Conservation (phyloP, 148 eudicot species). For the Cornus controversa region DNA sequence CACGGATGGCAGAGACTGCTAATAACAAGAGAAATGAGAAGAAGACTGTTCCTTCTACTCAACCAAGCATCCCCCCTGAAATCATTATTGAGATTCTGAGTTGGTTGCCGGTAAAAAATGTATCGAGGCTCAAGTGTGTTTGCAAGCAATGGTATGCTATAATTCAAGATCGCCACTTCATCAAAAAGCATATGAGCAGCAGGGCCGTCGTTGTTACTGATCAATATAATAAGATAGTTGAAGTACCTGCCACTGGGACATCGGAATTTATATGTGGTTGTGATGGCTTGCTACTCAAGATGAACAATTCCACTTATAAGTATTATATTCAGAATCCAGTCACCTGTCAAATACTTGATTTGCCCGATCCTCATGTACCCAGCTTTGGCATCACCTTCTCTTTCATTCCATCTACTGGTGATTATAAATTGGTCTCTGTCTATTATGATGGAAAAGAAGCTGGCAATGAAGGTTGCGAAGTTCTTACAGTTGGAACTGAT, state of each 20-base stretch:
- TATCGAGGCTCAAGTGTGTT: slow-evolving; percentile 6
- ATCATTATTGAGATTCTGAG: slow-evolving; percentile 16
- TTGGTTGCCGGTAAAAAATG: slow-evolving; percentile 12
- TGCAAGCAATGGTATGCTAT: slow-evolving; percentile 15
- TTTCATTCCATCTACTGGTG: not conserved
- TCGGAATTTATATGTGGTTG: not conserved
- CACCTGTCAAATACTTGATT: slow-evolving; percentile 5
- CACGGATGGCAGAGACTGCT: not conserved
- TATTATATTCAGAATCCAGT: slow-evolving; percentile 13
- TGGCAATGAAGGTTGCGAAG: not conserved
- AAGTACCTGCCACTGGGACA: not conserved
- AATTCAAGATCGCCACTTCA: not conserved
- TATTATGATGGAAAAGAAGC: not conserved
- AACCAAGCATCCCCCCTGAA: slow-evolving; percentile 5
- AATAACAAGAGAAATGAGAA: not conserved
- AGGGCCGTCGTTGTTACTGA: not conserved
- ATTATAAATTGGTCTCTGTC: slow-evolving; percentile 2
- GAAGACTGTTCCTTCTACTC: not conserved
- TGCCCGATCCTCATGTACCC: slow-evolving; percentile 10
- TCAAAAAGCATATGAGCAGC: slow-evolving; percentile 1
- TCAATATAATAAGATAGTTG: not conserved
- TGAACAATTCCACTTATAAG: not conserved
- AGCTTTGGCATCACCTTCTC: not conserved
- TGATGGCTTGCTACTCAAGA: slow-evolving; percentile 6
- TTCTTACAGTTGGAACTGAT: slow-evolving; percentile 1